These are phyloP conservation scores for Auxenochlorella pyrenoidosa DNA, from an alignment of 139 green algal genomes.

Conservation along the genomic window DNA sequence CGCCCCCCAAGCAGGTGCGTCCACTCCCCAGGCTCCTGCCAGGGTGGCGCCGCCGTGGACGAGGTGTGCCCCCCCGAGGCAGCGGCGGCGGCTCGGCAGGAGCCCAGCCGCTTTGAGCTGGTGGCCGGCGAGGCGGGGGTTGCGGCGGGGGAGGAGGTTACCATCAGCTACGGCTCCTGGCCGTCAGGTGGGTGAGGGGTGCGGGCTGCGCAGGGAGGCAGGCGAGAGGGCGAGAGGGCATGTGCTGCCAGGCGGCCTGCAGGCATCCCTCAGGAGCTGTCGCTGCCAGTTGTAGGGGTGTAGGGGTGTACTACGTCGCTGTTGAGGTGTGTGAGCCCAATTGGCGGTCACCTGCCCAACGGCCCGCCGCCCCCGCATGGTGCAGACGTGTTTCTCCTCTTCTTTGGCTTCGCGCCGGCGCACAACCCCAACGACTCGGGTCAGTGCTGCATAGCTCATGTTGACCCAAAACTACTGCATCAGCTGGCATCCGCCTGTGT, in stretches of 20 bases:
- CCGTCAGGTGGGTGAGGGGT: slow-evolving; percentile 29
- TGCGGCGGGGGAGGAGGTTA: slow-evolving; percentile 58
- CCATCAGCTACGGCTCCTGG: slow-evolving; percentile 75
- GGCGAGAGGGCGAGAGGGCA: neutral
- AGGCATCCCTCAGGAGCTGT: no score
- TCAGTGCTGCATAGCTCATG: no score
- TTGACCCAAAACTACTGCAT: no score
- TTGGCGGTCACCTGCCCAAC: no score
- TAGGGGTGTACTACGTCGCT: no score
- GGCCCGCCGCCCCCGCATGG: no score
- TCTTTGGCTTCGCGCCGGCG: slow-evolving; percentile 74
- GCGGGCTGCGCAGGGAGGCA: no score
- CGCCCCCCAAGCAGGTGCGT: slow-evolving; percentile 6
- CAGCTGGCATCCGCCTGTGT: no score
- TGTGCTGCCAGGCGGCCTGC: no score
- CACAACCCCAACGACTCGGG: slow-evolving; percentile 56
- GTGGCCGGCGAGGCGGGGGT: slow-evolving; percentile 24
- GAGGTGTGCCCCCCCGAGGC: slow-evolving; percentile 18
- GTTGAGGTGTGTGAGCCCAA: no score
- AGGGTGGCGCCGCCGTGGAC: slow-evolving; percentile 36
- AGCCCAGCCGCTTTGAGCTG: slow-evolving; percentile 35
- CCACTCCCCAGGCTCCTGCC: slow-evolving; percentile 44
- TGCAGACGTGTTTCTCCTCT: slow-evolving; percentile 70
- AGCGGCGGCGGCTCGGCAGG: neutral
- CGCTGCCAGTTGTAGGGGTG: no score